Evolutionary conservation across 192 early-diverging fungal species (phyloP).

Genomic region (Lobosporangium transversale): DNA sequence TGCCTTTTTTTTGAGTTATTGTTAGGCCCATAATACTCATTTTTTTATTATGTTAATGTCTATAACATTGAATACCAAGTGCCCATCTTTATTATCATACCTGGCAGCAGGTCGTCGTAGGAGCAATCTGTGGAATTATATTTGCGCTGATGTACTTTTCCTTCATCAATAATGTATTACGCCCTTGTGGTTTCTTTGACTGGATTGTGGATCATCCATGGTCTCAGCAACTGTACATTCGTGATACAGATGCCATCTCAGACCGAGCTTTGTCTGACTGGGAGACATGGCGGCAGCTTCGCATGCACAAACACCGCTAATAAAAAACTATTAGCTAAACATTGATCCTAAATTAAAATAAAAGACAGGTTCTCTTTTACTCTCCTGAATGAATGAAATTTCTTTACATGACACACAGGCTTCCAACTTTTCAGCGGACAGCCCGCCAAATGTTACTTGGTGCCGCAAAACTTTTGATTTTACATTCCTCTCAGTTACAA

Average conservation of each 20-base stretch:
- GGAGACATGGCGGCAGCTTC: slow-evolving; percentile 53
- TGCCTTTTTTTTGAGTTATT: too few species aligned
- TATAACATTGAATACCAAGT: slow-evolving; percentile 41
- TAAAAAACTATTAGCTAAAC: slow-evolving; percentile 2
- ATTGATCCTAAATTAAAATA: too few species aligned
- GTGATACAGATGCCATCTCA: slow-evolving; percentile 56
- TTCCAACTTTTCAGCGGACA: too few species aligned
- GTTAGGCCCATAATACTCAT: too few species aligned
- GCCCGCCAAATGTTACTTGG: too few species aligned
- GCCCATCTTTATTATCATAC: slow-evolving; percentile 83
- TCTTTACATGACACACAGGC: too few species aligned
- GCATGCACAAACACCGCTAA: not conserved
- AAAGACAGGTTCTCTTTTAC: too few species aligned
- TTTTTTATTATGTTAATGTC: slow-evolving; percentile 1
- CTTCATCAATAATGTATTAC: slow-evolving; percentile 47
- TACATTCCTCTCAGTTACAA: too few species aligned
- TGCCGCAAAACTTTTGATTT: too few species aligned
- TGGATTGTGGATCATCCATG: slow-evolving; percentile 53
- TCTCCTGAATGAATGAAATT: too few species aligned
- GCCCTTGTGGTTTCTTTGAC: slow-evolving; percentile 53
- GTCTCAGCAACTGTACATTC: slow-evolving; percentile 55
- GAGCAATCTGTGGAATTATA: slow-evolving; percentile 61
- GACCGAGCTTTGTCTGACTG: slow-evolving; percentile 65
- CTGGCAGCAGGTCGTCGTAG: slow-evolving; percentile 73
- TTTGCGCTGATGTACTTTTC: slow-evolving; percentile 70